Evolutionary conservation across 192 early-diverging fungal species (phyloP).

Genomic region (Rhizoclosmatium sp.): DNA sequence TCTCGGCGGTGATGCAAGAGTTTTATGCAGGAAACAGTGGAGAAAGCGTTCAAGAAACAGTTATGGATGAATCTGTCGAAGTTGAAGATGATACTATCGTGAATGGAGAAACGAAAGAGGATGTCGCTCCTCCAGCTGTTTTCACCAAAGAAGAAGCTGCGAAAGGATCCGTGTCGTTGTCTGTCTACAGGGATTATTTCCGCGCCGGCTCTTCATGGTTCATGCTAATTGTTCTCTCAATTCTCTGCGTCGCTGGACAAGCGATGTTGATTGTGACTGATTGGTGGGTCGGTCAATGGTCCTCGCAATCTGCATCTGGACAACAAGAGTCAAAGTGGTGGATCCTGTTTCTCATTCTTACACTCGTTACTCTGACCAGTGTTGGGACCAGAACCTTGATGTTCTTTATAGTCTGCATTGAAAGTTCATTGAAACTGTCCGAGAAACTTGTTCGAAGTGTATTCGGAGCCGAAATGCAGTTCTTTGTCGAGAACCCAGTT

Average conservation of each 20-base stretch:
- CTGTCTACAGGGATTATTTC: slow-evolving; percentile 52
- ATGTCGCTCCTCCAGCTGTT: not conserved
- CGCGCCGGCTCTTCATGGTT: slow-evolving; percentile 39
- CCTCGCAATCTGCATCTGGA: slow-evolving; percentile 40
- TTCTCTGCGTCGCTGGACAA: slow-evolving; percentile 51
- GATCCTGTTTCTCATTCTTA: slow-evolving; percentile 50
- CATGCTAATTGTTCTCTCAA: slow-evolving; percentile 34
- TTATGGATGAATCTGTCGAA: not conserved
- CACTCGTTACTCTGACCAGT: slow-evolving; percentile 53
- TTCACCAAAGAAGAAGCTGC: slow-evolving; percentile 2
- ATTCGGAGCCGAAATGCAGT: slow-evolving; percentile 69
- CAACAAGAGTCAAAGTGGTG: slow-evolving; percentile 51
- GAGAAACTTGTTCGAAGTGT: slow-evolving; percentile 50
- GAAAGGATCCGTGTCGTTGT: slow-evolving; percentile 33
- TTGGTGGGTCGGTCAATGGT: slow-evolving; percentile 69
- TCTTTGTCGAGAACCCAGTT: slow-evolving; percentile 74
- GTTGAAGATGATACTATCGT: not conserved
- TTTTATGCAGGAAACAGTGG: not conserved
- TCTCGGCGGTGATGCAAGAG: slow-evolving; percentile 10
- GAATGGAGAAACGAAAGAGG: not conserved
- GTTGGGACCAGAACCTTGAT: slow-evolving; percentile 54
- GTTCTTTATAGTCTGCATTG: slow-evolving; percentile 63
- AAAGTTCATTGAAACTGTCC: slow-evolving; percentile 44
- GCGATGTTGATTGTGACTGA: slow-evolving; percentile 50
- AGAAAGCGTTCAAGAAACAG: not conserved